A percentile compares a stretch with the other conserved stretches of the same genome.
Conservation (phyloP, 2,329 filamentous ascomycete genomes). For the Diaporthe nobilis region DNA sequence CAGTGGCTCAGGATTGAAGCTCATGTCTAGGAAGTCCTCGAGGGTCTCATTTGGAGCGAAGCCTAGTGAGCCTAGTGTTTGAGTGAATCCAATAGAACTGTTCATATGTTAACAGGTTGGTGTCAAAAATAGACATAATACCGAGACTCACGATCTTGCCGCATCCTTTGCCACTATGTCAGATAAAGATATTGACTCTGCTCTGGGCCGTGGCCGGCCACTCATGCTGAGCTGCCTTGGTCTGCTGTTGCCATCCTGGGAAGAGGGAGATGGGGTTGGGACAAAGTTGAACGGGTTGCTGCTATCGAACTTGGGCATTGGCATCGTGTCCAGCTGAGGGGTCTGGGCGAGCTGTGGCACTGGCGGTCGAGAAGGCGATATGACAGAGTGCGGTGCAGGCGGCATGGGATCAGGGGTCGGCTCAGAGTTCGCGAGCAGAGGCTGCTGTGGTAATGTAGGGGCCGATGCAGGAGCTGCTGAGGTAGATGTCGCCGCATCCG, state of each 20-base stretch:
- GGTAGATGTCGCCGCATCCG: slow-evolving; percentile 16
- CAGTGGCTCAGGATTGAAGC: slow-evolving; percentile 52
- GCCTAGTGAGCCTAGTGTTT: slow-evolving; percentile 54
- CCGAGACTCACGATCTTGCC: slow-evolving; percentile 50
- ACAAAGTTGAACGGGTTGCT: slow-evolving; percentile 39
- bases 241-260: slow-evolving; percentile 40
- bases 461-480: slow-evolving; percentile 14
- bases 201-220: slow-evolving; percentile 33
- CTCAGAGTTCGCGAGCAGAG: background rate
- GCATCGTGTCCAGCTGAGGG: slow-evolving; percentile 24
- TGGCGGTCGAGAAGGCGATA: slow-evolving; percentile 34
- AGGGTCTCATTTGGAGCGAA: slow-evolving; percentile 55
- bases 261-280: slow-evolving; percentile 43
- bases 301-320: slow-evolving; percentile 29
- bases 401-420: slow-evolving; percentile 19
- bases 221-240: slow-evolving; percentile 39
- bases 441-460: slow-evolving; percentile 29
- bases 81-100: slow-evolving; percentile 52
- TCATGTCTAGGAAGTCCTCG: slow-evolving; percentile 55
- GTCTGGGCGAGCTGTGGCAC: slow-evolving; percentile 36
- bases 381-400: slow-evolving; percentile 24
- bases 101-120: slow-evolving; percentile 34
- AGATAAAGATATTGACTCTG: slow-evolving; percentile 49
- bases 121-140: background rate
- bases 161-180: slow-evolving; percentile 55